phyloP scores from a whole-genome alignment of 192 early-diverging fungal genomes.

The Rhizoclosmatium sp. region DNA sequence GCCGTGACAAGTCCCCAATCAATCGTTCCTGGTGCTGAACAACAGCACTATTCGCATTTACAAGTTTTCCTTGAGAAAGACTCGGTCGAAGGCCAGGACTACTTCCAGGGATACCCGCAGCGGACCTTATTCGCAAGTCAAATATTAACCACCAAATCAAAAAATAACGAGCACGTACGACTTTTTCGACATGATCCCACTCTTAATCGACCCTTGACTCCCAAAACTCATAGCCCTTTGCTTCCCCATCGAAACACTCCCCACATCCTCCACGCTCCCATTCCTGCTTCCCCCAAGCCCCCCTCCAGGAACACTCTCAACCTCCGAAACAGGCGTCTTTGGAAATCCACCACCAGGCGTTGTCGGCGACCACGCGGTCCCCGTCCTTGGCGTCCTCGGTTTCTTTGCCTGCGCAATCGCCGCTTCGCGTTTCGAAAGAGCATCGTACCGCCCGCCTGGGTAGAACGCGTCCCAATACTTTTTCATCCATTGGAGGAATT shows the following conservation, averaged over 20 bases:
- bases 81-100: background rate
- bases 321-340: background rate
- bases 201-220: background rate
- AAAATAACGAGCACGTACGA: too few relatives aligned
- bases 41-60: too few relatives aligned
- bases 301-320: background rate
- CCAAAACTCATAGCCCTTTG: background rate
- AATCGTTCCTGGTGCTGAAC: background rate
- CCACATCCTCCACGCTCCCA: background rate
- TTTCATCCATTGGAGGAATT: conserved; percentile 93
- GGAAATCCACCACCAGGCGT: background rate
- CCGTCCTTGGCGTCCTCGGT: background rate
- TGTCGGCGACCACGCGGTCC: background rate
- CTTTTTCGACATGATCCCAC: too few relatives aligned
- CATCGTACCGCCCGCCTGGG: conserved; percentile 78
- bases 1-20: background rate
- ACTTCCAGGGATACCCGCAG: background rate
- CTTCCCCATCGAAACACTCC: background rate
- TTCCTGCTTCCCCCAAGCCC: background rate
- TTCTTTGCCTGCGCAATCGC: background rate
- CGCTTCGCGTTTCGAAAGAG: conserved; percentile 62
- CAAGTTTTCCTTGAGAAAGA: too few relatives aligned
- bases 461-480: conserved; percentile 84
- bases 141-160: too few relatives aligned
- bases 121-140: too few relatives aligned